phyloP scores from a whole-genome alignment of 2,329 filamentous ascomycete genomes.

The Botrytis pseudocinerea region DNA sequence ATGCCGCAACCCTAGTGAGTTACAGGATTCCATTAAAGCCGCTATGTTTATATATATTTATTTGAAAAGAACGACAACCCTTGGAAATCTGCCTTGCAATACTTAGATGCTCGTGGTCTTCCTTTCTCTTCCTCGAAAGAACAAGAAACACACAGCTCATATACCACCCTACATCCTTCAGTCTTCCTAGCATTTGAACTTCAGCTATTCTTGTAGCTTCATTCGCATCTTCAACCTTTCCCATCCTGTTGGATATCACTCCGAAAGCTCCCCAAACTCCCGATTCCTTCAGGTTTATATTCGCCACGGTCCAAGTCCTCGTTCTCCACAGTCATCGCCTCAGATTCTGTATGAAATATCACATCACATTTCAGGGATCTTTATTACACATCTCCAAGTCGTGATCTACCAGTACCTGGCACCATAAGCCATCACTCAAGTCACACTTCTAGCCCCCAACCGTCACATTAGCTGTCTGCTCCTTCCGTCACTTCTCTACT shows the following conservation, averaged over 20 bases:
- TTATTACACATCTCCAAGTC: conserved; percentile 8
- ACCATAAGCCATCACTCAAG: conserved; percentile 6
- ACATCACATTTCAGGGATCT: conserved; percentile 21
- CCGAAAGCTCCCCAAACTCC: conserved; percentile 6
- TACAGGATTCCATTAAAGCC: conserved; percentile 13
- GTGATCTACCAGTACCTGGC: conserved; percentile 3
- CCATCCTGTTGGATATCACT: conserved; percentile 9
- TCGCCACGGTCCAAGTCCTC: neutral
- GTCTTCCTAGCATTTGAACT: neutral
- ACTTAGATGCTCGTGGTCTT: conserved; percentile 22
- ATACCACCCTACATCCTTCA: conserved; percentile 21
- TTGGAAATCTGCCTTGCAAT: conserved; percentile 23
- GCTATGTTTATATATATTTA: conserved; percentile 23
- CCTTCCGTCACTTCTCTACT: conserved; percentile 25
- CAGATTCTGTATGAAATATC: conserved; percentile 21
- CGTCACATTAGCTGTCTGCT: conserved; percentile 14
- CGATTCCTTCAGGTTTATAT: conserved; percentile 9
- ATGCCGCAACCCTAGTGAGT: conserved; percentile 22
- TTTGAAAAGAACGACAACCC: conserved; percentile 18
- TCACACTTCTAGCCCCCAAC: conserved; percentile 26
- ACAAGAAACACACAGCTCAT: conserved; percentile 14
- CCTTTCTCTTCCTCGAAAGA: conserved; percentile 14
- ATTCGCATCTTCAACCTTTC: conserved; percentile 2
- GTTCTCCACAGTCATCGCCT: conserved; percentile 19
- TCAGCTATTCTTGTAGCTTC: conserved; percentile 18